phyloP scores from a whole-genome alignment of 1,284 basidiomycete species.

The Trametes versicolor region DNA sequence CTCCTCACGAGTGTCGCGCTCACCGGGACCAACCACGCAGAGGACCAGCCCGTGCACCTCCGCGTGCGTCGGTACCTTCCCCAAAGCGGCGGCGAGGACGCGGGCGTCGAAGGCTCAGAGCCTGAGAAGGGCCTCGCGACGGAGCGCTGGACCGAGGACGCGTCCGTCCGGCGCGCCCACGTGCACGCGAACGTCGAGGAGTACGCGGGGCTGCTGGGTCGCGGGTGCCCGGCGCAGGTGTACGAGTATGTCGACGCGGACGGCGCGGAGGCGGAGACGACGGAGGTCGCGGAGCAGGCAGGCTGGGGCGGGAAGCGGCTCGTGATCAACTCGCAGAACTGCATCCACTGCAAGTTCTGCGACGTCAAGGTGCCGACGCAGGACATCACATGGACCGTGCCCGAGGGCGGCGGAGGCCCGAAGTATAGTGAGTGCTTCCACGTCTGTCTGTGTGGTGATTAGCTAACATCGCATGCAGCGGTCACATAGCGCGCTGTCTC shows the following conservation, averaged over 20 bases:
- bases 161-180: conserved; percentile 64
- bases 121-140: conserved; percentile 51
- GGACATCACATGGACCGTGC: conserved; percentile 68
- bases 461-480: too few relatives aligned
- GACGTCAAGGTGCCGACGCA: conserved; percentile 94
- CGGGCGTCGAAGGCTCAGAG: conserved; percentile 55
- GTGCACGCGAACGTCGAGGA: conserved; percentile 81
- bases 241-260: conserved; percentile 96
- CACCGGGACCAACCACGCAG: conserved; percentile 96
- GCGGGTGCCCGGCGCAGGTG: conserved; percentile 95
- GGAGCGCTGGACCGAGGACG: conserved; percentile 50
- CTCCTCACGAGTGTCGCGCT: conserved; percentile 91
- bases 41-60: conserved; percentile 95
- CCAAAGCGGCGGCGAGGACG: conserved; percentile 51
- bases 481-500: too few relatives aligned
- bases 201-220: conserved; percentile 88
- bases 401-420: not conserved
- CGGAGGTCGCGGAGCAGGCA: conserved; percentile 45
- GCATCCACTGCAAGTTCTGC: conserved; percentile 94
- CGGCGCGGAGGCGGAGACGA: conserved; percentile 34
- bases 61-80: conserved; percentile 61
- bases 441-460: too few relatives aligned
- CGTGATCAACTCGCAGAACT: conserved; percentile 97
- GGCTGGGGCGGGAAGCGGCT: conserved; percentile 87
- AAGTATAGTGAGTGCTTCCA: not conserved